These are phyloP conservation scores for Aspergillus sp. DNA, from an alignment of 2,329 filamentous ascomycete species.

Conservation along the genomic window DNA sequence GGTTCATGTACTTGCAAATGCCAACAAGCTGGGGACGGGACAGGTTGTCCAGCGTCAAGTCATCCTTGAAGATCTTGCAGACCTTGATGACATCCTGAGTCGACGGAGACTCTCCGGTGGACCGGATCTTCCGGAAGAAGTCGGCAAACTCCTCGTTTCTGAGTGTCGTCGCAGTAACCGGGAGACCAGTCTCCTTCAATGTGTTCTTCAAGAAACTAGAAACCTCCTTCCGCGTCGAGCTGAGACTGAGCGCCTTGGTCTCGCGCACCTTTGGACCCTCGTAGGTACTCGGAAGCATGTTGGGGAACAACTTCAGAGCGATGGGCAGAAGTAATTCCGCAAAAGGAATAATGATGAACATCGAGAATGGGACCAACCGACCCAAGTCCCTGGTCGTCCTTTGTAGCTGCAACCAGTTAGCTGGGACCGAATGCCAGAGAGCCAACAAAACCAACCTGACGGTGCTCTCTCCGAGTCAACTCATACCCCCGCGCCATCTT, in stretches of 20 bases:
- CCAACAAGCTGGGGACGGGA: conserved; percentile 91
- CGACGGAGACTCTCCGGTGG: conserved; percentile 83
- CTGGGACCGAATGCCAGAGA: neutral
- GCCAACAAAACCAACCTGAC: conserved; percentile 52
- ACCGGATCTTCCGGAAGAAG: conserved; percentile 93
- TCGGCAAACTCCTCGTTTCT: conserved; percentile 91
- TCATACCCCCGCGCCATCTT: conserved; percentile 99
- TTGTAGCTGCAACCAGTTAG: conserved; percentile 51
- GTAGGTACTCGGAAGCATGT: conserved; percentile 93
- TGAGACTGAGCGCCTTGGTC: conserved; percentile 71
- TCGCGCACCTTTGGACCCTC: conserved; percentile 89
- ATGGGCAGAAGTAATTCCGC: conserved; percentile 88
- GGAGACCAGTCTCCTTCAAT: conserved; percentile 85
- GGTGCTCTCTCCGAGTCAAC: conserved; percentile 83
- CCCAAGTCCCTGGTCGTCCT: conserved; percentile 90
- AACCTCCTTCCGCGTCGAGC: conserved; percentile 86
- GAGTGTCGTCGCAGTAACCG: conserved; percentile 72
- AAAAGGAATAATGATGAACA: conserved; percentile 95
- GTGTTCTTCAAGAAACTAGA: conserved; percentile 84
- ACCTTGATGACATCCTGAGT: conserved; percentile 93
- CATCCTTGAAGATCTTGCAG: conserved; percentile 98
- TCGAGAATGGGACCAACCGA: conserved; percentile 88
- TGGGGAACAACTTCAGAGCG: conserved; percentile 91
- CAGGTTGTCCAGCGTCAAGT: conserved; percentile 92
- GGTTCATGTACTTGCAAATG: conserved; percentile 97